A percentile compares a stretch with the other conserved stretches of the same genome.
Evolutionary conservation across 2,329 filamentous ascomycete species (phyloP).

Genomic region (Cladosporium austrohemisphaericum): DNA sequence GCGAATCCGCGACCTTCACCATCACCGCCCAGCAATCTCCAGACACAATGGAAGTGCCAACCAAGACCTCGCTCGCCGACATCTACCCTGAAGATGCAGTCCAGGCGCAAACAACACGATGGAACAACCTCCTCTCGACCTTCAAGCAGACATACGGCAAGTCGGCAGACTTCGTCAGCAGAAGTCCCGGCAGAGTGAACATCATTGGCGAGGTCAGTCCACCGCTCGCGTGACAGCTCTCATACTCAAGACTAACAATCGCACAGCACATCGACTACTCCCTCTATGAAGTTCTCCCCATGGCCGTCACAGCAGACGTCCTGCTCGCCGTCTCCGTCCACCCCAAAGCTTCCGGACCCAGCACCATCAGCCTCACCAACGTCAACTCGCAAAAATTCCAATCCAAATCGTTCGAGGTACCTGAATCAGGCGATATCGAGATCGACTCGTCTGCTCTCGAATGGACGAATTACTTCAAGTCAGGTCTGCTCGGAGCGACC

Average conservation of each 20-base stretch:
- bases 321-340: constrained; percentile 72
- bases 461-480: constrained; percentile 99
- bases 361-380: constrained; percentile 73
- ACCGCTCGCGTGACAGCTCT: not conserved
- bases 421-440: constrained; percentile 49
- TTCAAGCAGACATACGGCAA: constrained; percentile 70
- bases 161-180: constrained; percentile 73
- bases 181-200: constrained; percentile 92
- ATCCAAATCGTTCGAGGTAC: constrained; percentile 68
- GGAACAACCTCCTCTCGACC: constrained; percentile 66
- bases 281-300: constrained; percentile 90
- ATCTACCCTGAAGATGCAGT: constrained; percentile 78
- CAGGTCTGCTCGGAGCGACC: constrained; percentile 77
- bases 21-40: no score
- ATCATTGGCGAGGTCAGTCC: constrained; percentile 76
- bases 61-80: constrained; percentile 69
- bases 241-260: constrained; percentile 11
- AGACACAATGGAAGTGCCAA: constrained; percentile 52
- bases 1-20: no score
- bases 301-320: constrained; percentile 89
- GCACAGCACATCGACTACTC: constrained; percentile 89
- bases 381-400: constrained; percentile 72
- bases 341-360: constrained; percentile 52
- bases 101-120: constrained; percentile 65
- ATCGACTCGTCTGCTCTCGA: constrained; percentile 84